These are phyloP conservation scores for Setomelanomma holmii DNA, from an alignment of 2,329 filamentous ascomycete species.

Conservation along the genomic window DNA sequence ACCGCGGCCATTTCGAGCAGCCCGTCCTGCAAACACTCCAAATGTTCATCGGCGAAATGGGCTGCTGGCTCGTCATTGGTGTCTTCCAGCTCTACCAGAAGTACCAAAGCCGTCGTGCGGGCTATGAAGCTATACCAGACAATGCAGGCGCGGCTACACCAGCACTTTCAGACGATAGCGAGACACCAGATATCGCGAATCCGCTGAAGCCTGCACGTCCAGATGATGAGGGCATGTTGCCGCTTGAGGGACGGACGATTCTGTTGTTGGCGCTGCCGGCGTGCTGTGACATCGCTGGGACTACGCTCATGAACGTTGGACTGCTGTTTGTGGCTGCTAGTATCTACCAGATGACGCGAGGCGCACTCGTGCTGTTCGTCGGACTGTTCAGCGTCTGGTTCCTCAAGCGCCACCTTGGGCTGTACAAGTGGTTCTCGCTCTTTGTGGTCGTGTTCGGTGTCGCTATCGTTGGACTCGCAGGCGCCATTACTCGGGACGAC, in stretches of 20 bases:
- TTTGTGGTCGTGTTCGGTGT: constrained; percentile 88
- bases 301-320: constrained; percentile 96
- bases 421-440: constrained; percentile 94
- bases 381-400: constrained; percentile 95
- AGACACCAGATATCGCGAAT: constrained; percentile 59
- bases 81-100: constrained; percentile 70
- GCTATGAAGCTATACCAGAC: constrained; percentile 71
- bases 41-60: constrained; percentile 97
- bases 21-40: constrained; percentile 94
- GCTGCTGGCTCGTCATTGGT: constrained; percentile 91
- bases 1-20: constrained; percentile 83
- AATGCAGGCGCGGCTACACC: constrained; percentile 37
- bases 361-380: constrained; percentile 93
- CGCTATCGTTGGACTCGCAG: constrained; percentile 86
- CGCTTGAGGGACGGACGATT: constrained; percentile 74
- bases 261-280: constrained; percentile 82
- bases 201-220: constrained; percentile 53
- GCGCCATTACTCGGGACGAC: constrained; percentile 77
- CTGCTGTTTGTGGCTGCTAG: constrained; percentile 92
- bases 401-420: constrained; percentile 75
- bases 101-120: constrained; percentile 57
- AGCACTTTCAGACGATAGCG: constrained; percentile 53
- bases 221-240: constrained; percentile 63
- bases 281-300: constrained; percentile 92
- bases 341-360: constrained; percentile 98